phyloP scores from a whole-genome alignment of 1,284 basidiomycete genomes.

The Ustilago lituana region DNA sequence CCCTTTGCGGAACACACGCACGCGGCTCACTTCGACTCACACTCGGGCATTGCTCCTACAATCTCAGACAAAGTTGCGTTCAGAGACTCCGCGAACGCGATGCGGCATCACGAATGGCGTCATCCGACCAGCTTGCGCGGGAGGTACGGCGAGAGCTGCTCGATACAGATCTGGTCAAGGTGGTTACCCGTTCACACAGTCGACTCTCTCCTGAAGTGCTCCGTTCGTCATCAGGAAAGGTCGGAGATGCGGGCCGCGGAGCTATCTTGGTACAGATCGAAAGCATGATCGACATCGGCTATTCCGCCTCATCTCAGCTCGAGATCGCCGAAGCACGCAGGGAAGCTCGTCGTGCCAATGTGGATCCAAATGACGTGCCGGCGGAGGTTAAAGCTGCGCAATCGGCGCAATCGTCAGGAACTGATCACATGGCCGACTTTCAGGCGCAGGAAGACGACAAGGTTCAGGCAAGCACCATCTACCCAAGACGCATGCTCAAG shows the following conservation, averaged over 20 bases:
- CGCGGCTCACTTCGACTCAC: no score
- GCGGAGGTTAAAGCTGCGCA: constrained; percentile 64
- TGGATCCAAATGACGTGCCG: constrained; percentile 24
- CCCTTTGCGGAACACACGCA: no score
- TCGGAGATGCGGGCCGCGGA: constrained; percentile 16
- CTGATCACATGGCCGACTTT: constrained; percentile 47
- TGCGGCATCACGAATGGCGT: neutral
- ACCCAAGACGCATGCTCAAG: constrained; percentile 92
- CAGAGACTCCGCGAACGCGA: constrained; percentile 5
- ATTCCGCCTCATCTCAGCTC: constrained; percentile 33
- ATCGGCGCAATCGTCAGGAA: constrained; percentile 68
- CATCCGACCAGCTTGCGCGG: constrained; percentile 31
- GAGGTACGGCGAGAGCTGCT: constrained; percentile 36
- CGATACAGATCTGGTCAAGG: constrained; percentile 24
- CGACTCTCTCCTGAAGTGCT: constrained; percentile 1
- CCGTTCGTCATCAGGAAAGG: constrained; percentile 2
- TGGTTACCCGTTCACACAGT: constrained; percentile 9
- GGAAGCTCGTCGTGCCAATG: constrained; percentile 27
- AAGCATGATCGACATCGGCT: constrained; percentile 44
- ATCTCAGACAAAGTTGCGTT: constrained; percentile 10
- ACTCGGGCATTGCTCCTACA: no score
- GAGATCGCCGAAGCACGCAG: constrained; percentile 44
- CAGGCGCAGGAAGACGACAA: constrained; percentile 47
- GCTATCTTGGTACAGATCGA: constrained; percentile 38
- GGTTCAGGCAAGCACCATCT: constrained; percentile 77